phyloP scores from a whole-genome alignment of 768 basidiomycete species.

The Wakefieldia striispora region DNA sequence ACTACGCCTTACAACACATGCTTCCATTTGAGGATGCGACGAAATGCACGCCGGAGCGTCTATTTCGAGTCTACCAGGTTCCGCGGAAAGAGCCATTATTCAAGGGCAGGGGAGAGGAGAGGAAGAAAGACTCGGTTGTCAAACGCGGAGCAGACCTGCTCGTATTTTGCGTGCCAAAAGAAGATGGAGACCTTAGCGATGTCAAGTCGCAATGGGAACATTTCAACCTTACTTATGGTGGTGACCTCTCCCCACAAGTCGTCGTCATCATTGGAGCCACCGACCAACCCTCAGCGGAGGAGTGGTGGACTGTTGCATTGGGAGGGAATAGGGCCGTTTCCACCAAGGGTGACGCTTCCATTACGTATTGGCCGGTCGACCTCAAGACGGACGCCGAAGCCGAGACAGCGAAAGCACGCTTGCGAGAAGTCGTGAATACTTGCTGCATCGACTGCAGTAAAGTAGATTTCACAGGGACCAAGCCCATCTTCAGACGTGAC shows the following conservation, averaged over 20 bases:
- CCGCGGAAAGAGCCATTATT: conserved; percentile 1
- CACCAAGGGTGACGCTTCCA: conserved; percentile 1
- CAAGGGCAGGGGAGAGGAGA: neutral
- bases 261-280: conserved; percentile 22
- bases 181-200: neutral
- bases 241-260: conserved; percentile 26
- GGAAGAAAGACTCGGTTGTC: conserved; percentile 8
- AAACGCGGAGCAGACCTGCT: conserved; percentile 25
- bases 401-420: conserved; percentile 1
- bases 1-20: neutral
- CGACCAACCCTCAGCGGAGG: conserved; percentile 12
- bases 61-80: conserved; percentile 22
- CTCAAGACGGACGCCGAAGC: neutral
- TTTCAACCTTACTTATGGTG: conserved; percentile 25
- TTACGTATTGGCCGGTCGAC: conserved; percentile 19
- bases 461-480: conserved; percentile 2
- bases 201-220: conserved; percentile 26
- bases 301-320: conserved; percentile 17
- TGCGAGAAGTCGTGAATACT: conserved; percentile 17
- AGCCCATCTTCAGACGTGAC: conserved; percentile 11
- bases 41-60: conserved; percentile 13
- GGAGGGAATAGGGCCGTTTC: neutral
- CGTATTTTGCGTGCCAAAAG: conserved; percentile 19
- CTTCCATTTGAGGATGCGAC: conserved; percentile 19
- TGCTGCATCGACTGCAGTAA: conserved; percentile 27